Conservation (phyloP, 805 yeast genomes). For the Candida pini region DNA sequence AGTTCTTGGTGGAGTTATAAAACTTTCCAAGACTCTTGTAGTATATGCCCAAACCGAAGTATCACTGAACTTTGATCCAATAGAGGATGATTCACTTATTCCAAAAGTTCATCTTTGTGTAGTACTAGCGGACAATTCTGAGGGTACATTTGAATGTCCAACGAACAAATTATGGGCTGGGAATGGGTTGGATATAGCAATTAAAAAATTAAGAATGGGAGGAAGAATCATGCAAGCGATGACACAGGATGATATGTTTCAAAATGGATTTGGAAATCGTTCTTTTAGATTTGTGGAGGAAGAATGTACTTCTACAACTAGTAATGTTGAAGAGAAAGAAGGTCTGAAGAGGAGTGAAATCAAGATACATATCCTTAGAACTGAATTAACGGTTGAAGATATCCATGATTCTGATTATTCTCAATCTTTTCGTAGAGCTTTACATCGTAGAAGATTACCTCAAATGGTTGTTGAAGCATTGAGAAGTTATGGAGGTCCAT, state of each 20-base stretch:
- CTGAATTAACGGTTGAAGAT: constrained; percentile 63
- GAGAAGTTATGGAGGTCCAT: constrained; percentile 48
- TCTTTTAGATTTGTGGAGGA: constrained; percentile 73
- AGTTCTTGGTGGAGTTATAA: constrained; percentile 29
- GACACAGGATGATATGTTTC: constrained; percentile 83
- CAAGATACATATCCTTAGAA: constrained; percentile 68
- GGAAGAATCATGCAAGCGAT: constrained; percentile 87
- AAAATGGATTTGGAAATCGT: constrained; percentile 72
- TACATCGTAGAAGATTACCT: constrained; percentile 68
- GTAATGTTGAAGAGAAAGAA: constrained; percentile 34
- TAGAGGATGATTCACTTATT: constrained; percentile 34
- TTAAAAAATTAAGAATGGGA: constrained; percentile 70
- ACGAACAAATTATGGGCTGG: constrained; percentile 47
- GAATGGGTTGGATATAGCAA: constrained; percentile 61
- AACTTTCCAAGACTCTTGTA: constrained; percentile 11
- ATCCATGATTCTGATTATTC: constrained; percentile 76
- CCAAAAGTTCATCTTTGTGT: constrained; percentile 81
- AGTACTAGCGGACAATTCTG: constrained; percentile 71
- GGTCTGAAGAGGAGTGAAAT: constrained; percentile 48
- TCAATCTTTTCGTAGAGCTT: constrained; percentile 76
- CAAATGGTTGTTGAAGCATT: constrained; percentile 76
- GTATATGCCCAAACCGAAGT: constrained; percentile 6
- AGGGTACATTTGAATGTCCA: constrained; percentile 67
- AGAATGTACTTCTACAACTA: constrained; percentile 46
- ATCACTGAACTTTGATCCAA: constrained; percentile 45